A percentile compares a stretch with the other conserved stretches of the same genome.
phyloP scores from a whole-genome alignment of 2,329 filamentous ascomycete species.

The Cylindrodendrum hubeiense region DNA sequence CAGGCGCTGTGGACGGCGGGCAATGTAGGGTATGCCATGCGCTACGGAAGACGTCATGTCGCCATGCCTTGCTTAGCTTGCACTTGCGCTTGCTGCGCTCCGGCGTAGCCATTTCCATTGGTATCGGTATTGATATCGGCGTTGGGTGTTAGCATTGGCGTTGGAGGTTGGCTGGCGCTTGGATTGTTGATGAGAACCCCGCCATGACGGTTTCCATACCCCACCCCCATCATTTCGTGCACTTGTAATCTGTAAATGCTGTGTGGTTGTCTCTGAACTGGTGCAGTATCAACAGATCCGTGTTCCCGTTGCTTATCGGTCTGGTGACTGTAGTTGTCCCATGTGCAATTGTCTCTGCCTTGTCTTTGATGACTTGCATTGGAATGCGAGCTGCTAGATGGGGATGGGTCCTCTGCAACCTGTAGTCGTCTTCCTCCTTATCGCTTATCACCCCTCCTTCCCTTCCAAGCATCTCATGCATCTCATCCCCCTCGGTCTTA shows the following conservation, averaged over 20 bases:
- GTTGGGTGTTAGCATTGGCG: background rate
- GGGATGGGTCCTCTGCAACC: slow-evolving; percentile 9
- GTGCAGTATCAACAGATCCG: background rate
- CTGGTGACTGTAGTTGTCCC: background rate
- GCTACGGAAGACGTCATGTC: slow-evolving; percentile 16
- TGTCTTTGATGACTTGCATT: background rate
- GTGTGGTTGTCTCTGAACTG: background rate
- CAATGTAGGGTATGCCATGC: background rate
- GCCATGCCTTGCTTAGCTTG: background rate
- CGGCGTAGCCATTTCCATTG: slow-evolving; percentile 2
- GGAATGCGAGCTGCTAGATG: slow-evolving; percentile 11
- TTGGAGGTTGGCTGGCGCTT: background rate
- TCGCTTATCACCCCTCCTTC: slow-evolving; percentile 36
- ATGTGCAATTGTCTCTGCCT: background rate
- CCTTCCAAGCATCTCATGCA: slow-evolving; percentile 6
- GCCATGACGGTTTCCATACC: slow-evolving; percentile 2
- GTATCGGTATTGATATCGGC: background rate
- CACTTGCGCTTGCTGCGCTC: background rate
- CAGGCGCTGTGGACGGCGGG: background rate
- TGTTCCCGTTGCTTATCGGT: background rate
- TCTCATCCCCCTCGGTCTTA: slow-evolving; percentile 10
- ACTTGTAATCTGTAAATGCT: background rate
- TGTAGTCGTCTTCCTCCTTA: slow-evolving; percentile 22
- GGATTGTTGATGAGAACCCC: slow-evolving; percentile 9
- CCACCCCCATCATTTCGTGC: background rate